Conservation (phyloP, 345 rosid species). For the Heritiera littoralis region DNA sequence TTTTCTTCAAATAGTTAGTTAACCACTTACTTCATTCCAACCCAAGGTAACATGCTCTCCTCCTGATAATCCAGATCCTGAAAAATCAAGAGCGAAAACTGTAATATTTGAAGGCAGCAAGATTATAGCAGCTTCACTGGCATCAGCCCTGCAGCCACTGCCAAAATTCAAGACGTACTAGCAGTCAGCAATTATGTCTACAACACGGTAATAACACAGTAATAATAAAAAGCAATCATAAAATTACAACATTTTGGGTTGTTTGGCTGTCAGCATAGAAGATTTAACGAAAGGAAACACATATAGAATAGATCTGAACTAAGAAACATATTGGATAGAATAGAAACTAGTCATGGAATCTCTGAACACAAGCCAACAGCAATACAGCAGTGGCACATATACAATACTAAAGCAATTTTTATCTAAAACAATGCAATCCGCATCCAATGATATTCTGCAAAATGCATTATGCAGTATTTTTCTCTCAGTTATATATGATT, state of each 20-base stretch:
- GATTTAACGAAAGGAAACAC: neutral
- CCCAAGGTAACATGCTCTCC: constrained; percentile 90
- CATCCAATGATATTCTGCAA: neutral
- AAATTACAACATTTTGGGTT: neutral
- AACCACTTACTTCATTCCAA: constrained; percentile 71
- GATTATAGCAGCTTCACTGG: constrained; percentile 89
- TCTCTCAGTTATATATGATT: neutral
- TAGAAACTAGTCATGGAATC: neutral
- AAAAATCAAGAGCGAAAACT: constrained; percentile 89
- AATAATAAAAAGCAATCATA: neutral
- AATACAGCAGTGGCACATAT: neutral
- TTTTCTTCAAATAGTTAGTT: constrained; percentile 18
- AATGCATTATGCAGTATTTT: constrained; percentile 11
- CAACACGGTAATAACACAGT: neutral
- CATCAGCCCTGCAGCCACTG: constrained; percentile 97
- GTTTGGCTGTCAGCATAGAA: neutral
- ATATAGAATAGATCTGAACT: too few species aligned
- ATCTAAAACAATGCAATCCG: neutral
- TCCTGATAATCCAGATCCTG: constrained; percentile 89
- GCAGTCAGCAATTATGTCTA: constrained; percentile 20
- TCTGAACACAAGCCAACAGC: neutral
- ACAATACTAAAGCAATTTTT: neutral
- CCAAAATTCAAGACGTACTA: constrained; percentile 35
- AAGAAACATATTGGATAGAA: too few species aligned
- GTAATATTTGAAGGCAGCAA: constrained; percentile 86